Evolutionary conservation across 305 asterid genomes (phyloP).

Genomic region (Fraxinus ornus): DNA sequence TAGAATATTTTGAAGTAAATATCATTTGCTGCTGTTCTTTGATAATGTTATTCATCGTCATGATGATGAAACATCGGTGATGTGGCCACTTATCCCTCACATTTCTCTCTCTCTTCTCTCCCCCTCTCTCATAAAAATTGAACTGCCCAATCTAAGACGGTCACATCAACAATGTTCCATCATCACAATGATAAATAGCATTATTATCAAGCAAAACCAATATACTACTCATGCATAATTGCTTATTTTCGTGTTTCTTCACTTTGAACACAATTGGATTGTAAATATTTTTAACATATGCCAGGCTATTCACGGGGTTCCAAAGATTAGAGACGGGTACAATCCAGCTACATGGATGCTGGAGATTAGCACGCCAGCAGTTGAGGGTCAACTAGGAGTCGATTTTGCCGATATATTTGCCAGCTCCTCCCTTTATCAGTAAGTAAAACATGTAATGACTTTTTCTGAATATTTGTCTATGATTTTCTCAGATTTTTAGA

Average conservation of each 20-base stretch:
- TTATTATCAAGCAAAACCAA: not conserved
- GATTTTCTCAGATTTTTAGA: not conserved
- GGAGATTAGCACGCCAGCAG: conserved; percentile 38
- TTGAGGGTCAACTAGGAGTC: conserved; percentile 39
- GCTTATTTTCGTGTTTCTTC: not conserved
- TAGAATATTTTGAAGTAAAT: conserved; percentile 53
- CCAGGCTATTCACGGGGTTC: conserved; percentile 45
- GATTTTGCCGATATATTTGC: conserved; percentile 47
- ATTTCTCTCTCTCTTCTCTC: not conserved
- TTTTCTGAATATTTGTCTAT: not conserved
- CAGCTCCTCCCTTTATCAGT: conserved; percentile 44
- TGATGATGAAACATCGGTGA: not conserved
- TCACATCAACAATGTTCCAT: too few species aligned
- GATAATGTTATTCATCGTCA: not conserved
- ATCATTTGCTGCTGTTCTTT: not conserved
- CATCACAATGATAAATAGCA: not conserved
- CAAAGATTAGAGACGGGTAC: conserved; percentile 41
- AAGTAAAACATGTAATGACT: conserved; percentile 5
- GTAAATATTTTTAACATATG: not conserved
- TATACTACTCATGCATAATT: not conserved
- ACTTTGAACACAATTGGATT: not conserved
- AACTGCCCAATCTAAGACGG: not conserved
- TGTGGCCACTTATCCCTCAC: not conserved
- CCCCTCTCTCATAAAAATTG: not conserved
- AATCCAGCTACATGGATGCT: conserved; percentile 65